Conservation (phyloP, 129 eudicot species). For the Tagetes patula region DNA sequence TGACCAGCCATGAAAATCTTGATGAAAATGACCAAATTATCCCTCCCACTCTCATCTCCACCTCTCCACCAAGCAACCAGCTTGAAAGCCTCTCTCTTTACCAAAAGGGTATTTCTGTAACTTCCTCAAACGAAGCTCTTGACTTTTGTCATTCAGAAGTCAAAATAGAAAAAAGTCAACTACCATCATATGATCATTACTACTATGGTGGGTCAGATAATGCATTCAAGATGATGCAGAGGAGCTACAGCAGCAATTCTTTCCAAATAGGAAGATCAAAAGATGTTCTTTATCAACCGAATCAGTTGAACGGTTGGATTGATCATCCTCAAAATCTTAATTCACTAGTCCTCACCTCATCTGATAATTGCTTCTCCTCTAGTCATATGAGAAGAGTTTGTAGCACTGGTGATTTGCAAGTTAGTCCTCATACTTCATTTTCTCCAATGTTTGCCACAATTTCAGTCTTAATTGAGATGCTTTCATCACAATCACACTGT, state of each 20-base stretch:
- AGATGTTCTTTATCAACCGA: constrained; percentile 51
- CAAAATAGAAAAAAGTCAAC: constrained; percentile 68
- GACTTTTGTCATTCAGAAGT: constrained; percentile 41
- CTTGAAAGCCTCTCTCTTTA: constrained; percentile 58
- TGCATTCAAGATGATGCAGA: constrained; percentile 72
- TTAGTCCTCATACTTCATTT: constrained; percentile 37
- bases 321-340: constrained; percentile 45
- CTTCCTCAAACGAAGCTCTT: constrained; percentile 29
- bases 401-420: constrained; percentile 94
- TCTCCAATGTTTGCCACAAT: neutral
- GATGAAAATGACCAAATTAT: constrained; percentile 63
- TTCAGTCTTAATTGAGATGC: neutral
- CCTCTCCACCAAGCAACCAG: constrained; percentile 79
- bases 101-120: constrained; percentile 46
- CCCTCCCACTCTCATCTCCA: constrained; percentile 41
- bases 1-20: constrained; percentile 35
- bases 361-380: constrained; percentile 48
- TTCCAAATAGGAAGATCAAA: constrained; percentile 49
- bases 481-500: neutral
- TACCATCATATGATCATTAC: constrained; percentile 30
- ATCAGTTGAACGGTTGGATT: constrained; percentile 33
- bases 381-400: constrained; percentile 80
- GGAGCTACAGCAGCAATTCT: constrained; percentile 76
- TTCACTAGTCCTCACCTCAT: constrained; percentile 37
- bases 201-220: constrained; percentile 42